Conservation (phyloP, 306 rosid species). For the Vicia sativa region DNA sequence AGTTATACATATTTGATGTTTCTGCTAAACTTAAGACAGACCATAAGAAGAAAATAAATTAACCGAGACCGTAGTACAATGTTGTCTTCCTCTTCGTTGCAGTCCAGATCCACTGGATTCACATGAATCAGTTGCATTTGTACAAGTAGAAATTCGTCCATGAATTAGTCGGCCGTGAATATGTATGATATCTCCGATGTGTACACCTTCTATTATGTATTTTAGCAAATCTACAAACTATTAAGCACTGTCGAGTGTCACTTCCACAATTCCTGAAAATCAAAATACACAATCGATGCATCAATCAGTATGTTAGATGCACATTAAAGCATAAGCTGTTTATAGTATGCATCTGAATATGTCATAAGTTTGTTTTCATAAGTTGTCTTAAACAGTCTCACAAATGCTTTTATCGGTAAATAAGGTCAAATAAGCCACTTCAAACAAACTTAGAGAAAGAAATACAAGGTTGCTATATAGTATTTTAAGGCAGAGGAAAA, state of each 20-base stretch:
- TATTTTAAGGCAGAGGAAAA: constrained; percentile 25
- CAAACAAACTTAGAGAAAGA: not conserved
- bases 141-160: constrained; percentile 30
- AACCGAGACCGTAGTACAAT: not conserved
- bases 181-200: constrained; percentile 27
- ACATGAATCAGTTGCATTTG: constrained; percentile 16
- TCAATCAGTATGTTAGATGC: too few relatives aligned
- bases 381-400: not conserved
- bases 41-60: not conserved
- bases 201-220: constrained; percentile 28
- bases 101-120: constrained; percentile 15
- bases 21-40: not conserved
- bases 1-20: not conserved
- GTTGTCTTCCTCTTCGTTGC: constrained; percentile 1
- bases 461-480: not conserved
- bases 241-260: constrained; percentile 37
- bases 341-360: too few relatives aligned
- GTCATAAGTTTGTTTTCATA: not conserved
- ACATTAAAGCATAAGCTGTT: too few relatives aligned
- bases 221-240: constrained; percentile 29
- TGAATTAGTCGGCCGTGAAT: constrained; percentile 12
- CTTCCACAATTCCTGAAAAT: constrained; percentile 53
- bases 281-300: constrained; percentile 29
- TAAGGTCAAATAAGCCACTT: not conserved
- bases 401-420: not conserved